Evolutionary conservation across 495 filamentous ascomycete genomes (phyloP).

Genomic region (Neurospora sp.): DNA sequence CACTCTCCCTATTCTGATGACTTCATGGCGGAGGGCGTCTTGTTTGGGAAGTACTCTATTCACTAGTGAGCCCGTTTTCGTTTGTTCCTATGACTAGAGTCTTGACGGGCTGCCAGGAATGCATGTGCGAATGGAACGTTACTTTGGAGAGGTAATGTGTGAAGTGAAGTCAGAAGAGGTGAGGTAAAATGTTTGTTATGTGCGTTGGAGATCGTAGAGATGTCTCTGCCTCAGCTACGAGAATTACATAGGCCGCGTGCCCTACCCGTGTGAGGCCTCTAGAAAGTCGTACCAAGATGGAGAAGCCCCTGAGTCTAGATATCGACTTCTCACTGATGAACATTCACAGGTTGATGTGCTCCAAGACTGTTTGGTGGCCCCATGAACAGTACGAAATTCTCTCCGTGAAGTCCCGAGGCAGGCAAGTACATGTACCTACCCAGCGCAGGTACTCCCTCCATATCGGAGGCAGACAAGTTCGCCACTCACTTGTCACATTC

Average conservation of each 20-base stretch:
- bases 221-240: background rate
- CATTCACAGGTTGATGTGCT: background rate
- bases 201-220: background rate
- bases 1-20: background rate
- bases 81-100: background rate
- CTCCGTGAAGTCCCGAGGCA: background rate
- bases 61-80: background rate
- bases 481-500: background rate
- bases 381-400: background rate
- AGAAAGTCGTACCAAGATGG: background rate
- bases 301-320: background rate
- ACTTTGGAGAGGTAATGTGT: background rate
- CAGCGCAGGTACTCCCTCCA: background rate
- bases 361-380: background rate
- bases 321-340: background rate
- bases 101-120: background rate
- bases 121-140: background rate
- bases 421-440: background rate
- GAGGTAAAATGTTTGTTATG: background rate
- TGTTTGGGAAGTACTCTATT: background rate
- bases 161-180: background rate
- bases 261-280: background rate
- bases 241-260: background rate
- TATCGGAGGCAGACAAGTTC: background rate
- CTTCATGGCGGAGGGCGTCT: background rate